Percentiles rank a stretch among this genome's conserved stretches.
Conservation (phyloP, 352 stramenopile species). For the Heterotrichella gracilis region DNA sequence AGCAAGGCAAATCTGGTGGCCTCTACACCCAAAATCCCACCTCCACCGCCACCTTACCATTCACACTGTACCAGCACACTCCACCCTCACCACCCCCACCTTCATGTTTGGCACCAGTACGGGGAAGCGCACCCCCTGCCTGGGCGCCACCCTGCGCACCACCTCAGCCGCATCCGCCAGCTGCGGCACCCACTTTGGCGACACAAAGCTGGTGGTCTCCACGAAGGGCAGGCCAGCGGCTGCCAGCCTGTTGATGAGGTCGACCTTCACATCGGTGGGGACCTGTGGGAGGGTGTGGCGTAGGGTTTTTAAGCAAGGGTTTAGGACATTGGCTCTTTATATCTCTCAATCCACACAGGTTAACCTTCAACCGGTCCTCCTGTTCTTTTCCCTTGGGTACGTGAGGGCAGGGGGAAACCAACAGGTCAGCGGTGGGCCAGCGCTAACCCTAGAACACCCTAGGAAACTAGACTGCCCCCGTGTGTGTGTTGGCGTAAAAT, state of each 20-base stretch:
- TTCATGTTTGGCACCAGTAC: no score
- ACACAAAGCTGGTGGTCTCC: constrained; percentile 70
- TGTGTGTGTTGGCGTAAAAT: background rate
- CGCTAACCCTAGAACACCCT: background rate
- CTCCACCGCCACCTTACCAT: constrained; percentile 21
- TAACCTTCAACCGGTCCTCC: no score
- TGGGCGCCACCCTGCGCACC: no score
- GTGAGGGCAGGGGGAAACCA: constrained; percentile 21
- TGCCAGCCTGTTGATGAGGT: constrained; percentile 50
- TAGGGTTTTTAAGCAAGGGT: no score
- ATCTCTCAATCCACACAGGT: no score
- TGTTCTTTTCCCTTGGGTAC: constrained; percentile 67
- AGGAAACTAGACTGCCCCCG: background rate
- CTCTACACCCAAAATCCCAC: constrained; percentile 87
- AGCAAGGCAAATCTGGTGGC: constrained; percentile 66
- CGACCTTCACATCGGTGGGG: constrained; percentile 48
- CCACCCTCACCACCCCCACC: constrained; percentile 13
- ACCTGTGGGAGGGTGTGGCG: no score
- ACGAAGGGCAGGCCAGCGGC: constrained; percentile 46
- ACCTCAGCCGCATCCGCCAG: constrained; percentile 18
- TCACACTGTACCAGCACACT: no score
- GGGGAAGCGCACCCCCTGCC: no score
- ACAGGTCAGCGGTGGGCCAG: background rate
- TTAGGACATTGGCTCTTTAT: no score
- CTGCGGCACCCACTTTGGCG: constrained; percentile 72